These are phyloP conservation scores for Chloris gayana DNA, from an alignment of 176 grass and related monocot genomes.

Conservation along the genomic window DNA sequence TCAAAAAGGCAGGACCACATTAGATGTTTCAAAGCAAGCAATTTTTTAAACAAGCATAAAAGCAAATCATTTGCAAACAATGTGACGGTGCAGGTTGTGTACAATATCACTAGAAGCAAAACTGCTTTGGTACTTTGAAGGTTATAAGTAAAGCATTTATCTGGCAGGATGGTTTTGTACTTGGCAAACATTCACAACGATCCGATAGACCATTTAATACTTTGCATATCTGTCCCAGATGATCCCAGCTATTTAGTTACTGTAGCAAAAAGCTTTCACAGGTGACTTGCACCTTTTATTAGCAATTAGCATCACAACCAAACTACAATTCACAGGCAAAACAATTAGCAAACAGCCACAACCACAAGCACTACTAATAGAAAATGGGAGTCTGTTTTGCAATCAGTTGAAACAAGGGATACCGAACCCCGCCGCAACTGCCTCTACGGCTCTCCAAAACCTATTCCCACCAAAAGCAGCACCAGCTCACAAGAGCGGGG, in stretches of 20 bases:
- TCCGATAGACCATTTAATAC: neutral
- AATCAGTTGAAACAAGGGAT: neutral
- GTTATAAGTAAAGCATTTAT: conserved; percentile 3
- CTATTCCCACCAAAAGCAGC: neutral
- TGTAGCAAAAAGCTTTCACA: neutral
- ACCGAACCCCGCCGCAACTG: neutral
- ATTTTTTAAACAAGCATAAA: conserved; percentile 15
- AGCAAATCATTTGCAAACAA: neutral
- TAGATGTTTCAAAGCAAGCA: neutral
- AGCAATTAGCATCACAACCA: neutral
- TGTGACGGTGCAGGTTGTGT: neutral
- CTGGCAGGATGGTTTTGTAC: neutral
- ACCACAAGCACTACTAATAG: neutral
- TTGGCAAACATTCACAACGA: conserved; percentile 4
- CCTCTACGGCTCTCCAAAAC: neutral
- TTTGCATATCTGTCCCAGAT: neutral
- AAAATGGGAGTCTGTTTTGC: neutral
- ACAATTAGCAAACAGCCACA: conserved; percentile 5
- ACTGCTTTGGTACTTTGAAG: conserved; percentile 12
- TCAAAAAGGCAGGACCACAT: conserved; percentile 13
- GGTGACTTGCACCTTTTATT: neutral
- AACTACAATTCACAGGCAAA: neutral
- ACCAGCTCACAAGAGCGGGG: neutral
- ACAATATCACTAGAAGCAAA: neutral
- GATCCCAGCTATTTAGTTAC: neutral